phyloP scores from a whole-genome alignment of 805 yeast genomes.

The Candida tibetensis region DNA sequence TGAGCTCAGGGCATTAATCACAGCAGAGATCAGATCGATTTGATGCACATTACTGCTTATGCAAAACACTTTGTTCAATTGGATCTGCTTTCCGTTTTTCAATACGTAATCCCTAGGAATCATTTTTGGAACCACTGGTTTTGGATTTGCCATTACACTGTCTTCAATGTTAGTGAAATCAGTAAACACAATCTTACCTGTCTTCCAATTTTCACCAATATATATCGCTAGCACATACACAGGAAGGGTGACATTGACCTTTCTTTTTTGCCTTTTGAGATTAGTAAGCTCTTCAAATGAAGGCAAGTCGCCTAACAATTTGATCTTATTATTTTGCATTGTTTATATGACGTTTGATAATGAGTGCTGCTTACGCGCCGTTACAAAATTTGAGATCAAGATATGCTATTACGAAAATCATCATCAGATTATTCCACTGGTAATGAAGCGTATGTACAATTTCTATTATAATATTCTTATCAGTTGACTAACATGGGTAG shows the following conservation, averaged over 20 bases:
- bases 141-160: constrained; percentile 1
- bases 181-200: constrained; percentile 7
- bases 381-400: too few relatives aligned
- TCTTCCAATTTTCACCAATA: constrained; percentile 5
- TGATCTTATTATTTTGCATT: background rate
- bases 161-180: constrained; percentile 9
- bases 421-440: too few relatives aligned
- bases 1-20: too few relatives aligned
- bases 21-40: background rate
- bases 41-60: background rate
- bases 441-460: too few relatives aligned
- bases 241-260: constrained; percentile 4
- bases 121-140: background rate
- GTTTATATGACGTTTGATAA: too few relatives aligned
- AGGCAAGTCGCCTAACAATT: constrained; percentile 1
- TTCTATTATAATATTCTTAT: too few relatives aligned
- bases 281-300: background rate
- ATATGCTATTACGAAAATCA: too few relatives aligned
- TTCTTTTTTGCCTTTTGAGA: background rate
- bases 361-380: too few relatives aligned
- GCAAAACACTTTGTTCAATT: background rate
- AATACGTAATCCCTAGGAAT: background rate
- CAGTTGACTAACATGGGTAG: too few relatives aligned
- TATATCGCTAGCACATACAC: constrained; percentile 9
- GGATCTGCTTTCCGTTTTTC: background rate